Evolutionary conservation across 2,329 filamentous ascomycete species (phyloP).

Genomic region (Leptographium lundbergii): DNA sequence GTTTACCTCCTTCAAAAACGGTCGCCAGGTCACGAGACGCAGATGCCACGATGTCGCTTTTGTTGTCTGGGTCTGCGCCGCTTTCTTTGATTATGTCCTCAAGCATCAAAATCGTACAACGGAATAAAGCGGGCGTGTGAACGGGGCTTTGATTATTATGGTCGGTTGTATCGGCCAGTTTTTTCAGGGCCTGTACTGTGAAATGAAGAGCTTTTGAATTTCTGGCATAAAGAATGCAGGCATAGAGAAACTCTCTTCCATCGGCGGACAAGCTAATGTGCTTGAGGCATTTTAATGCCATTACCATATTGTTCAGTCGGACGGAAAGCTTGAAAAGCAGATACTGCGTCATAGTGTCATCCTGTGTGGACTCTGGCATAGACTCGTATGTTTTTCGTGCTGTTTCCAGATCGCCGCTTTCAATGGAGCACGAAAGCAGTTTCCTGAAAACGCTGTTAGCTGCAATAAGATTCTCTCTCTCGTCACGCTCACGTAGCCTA

Average conservation of each 20-base stretch:
- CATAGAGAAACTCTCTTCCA: conserved; percentile 57
- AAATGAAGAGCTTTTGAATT: conserved; percentile 47
- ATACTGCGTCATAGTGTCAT: conserved; percentile 56
- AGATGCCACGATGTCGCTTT: not conserved
- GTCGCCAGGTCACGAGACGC: conserved; percentile 12
- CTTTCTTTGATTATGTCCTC: conserved; percentile 26
- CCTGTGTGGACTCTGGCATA: conserved; percentile 45
- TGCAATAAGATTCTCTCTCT: not conserved
- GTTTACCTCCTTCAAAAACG: conserved; percentile 31
- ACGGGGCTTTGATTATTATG: conserved; percentile 32
- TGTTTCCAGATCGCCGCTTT: conserved; percentile 37
- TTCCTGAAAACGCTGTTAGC: conserved; percentile 41
- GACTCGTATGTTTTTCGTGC: conserved; percentile 42
- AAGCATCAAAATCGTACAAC: conserved; percentile 43
- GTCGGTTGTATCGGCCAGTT: conserved; percentile 44
- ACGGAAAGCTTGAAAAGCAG: conserved; percentile 64
- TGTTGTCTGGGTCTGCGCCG: not conserved
- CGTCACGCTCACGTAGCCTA: conserved; percentile 16
- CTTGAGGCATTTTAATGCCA: conserved; percentile 52
- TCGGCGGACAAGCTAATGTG: conserved; percentile 39
- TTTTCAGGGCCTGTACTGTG: conserved; percentile 44
- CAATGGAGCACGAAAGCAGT: conserved; percentile 56
- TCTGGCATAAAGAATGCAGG: conserved; percentile 69
- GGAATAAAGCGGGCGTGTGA: conserved; percentile 50
- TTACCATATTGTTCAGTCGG: conserved; percentile 39